A percentile compares a stretch with the other conserved stretches of the same genome.
phyloP scores from a whole-genome alignment of 176 grass and related monocot genomes.

The Cymbopogon citratus region DNA sequence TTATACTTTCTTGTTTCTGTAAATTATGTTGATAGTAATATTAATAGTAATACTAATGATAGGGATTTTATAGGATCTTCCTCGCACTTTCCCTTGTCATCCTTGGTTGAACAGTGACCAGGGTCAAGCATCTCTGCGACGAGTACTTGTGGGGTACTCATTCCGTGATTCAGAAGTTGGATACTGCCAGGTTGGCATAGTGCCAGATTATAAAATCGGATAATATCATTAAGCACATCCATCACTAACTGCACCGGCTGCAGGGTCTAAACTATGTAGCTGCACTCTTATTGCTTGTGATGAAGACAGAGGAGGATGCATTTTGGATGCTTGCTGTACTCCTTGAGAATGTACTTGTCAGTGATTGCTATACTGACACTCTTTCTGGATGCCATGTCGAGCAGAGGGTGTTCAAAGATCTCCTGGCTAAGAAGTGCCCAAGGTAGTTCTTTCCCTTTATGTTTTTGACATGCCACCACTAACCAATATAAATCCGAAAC shows the following conservation, averaged over 20 bases:
- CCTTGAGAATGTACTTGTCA: slow-evolving; percentile 94
- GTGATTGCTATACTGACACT: slow-evolving; percentile 91
- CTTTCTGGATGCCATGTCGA: slow-evolving; percentile 99
- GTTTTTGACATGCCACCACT: neutral
- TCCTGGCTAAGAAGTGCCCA: slow-evolving; percentile 92
- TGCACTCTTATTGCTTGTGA: slow-evolving; percentile 76
- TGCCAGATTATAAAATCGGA: neutral
- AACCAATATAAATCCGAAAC: neutral
- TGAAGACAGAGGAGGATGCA: slow-evolving; percentile 93
- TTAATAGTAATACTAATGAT: neutral
- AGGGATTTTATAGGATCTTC: slow-evolving; percentile 66
- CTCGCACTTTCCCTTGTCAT: slow-evolving; percentile 90
- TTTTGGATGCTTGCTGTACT: slow-evolving; percentile 97
- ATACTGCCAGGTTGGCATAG: slow-evolving; percentile 78
- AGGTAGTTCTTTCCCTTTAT: slow-evolving; percentile 32
- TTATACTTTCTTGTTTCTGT: neutral
- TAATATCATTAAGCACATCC: neutral
- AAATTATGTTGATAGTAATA: neutral
- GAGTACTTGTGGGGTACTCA: slow-evolving; percentile 91
- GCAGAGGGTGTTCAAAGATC: slow-evolving; percentile 93
- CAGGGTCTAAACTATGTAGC: slow-evolving; percentile 98
- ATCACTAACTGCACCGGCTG: slow-evolving; percentile 18
- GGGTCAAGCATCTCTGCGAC: slow-evolving; percentile 83
- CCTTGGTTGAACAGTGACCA: slow-evolving; percentile 80
- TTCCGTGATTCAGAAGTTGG: slow-evolving; percentile 99